phyloP scores from a whole-genome alignment of 1,284 basidiomycete genomes.

The Marasmius sp. region DNA sequence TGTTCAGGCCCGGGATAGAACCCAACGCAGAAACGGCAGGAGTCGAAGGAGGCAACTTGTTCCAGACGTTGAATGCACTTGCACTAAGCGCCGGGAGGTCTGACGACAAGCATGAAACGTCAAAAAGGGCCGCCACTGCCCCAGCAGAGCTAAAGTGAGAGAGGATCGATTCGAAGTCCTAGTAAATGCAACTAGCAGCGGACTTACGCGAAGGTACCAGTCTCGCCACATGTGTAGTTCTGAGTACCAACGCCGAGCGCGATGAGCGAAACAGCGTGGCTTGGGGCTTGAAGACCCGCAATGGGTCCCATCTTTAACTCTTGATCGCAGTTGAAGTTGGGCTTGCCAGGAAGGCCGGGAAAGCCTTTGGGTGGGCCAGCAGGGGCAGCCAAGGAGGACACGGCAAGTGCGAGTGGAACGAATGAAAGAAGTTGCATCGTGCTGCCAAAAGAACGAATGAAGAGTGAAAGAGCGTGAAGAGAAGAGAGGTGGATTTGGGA shows the following conservation, averaged over 20 bases:
- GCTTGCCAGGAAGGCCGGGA: not conserved
- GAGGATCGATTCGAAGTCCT: not conserved
- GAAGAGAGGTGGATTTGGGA: not conserved
- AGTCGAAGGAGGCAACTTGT: slow-evolving; percentile 23
- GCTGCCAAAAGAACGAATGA: not conserved
- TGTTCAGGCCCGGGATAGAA: slow-evolving; percentile 24
- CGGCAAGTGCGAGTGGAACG: not conserved
- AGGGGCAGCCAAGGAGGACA: not conserved
- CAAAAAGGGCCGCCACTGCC: slow-evolving; percentile 59
- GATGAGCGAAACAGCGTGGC: slow-evolving; percentile 37
- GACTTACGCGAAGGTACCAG: slow-evolving; percentile 40
- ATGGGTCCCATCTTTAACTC: slow-evolving; percentile 6
- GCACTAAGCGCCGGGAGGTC: slow-evolving; percentile 41
- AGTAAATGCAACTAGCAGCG: not conserved
- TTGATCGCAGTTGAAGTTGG: slow-evolving; percentile 9
- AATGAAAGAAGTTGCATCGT: not conserved
- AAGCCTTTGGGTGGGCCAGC: not conserved
- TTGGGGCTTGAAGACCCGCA: slow-evolving; percentile 30
- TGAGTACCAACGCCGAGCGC: slow-evolving; percentile 48
- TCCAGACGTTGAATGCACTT: slow-evolving; percentile 40
- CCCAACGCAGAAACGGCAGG: slow-evolving; percentile 38
- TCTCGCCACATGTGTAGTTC: slow-evolving; percentile 45
- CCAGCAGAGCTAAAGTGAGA: slow-evolving; percentile 29
- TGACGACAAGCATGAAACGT: slow-evolving; percentile 53
- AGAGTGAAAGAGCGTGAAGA: not conserved